These are phyloP conservation scores for Davidsoniella eucalypti DNA, from an alignment of 2,329 filamentous ascomycete species.

Conservation along the genomic window DNA sequence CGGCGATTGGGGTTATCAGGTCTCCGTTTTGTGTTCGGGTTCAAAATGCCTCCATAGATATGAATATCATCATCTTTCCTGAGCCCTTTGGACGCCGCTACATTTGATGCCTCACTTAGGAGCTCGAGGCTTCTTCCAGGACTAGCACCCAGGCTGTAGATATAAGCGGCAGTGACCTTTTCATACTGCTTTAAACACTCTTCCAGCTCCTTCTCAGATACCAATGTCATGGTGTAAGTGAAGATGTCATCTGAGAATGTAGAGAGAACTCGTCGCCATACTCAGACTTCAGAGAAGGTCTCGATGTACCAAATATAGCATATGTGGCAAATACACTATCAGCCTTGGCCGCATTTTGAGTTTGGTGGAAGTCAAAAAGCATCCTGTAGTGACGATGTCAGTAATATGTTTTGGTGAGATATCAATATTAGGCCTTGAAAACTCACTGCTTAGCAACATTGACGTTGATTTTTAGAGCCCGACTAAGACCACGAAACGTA, in stretches of 20 bases:
- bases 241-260: constrained; percentile 32
- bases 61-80: background rate
- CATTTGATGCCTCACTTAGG: constrained; percentile 2
- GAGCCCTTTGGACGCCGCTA: background rate
- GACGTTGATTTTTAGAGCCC: constrained; percentile 67
- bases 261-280: constrained; percentile 28
- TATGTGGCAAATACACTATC: constrained; percentile 84
- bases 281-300: constrained; percentile 26
- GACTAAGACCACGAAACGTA: constrained; percentile 72
- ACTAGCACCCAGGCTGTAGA: constrained; percentile 69
- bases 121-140: constrained; percentile 32
- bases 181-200: constrained; percentile 53
- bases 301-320: constrained; percentile 57
- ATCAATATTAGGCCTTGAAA: background rate
- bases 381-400: constrained; percentile 39
- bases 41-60: constrained; percentile 5
- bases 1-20: background rate
- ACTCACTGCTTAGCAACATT: constrained; percentile 77
- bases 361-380: constrained; percentile 69
- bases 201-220: constrained; percentile 55
- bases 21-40: constrained; percentile 3
- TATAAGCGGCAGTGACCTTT: constrained; percentile 60
- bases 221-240: constrained; percentile 46
- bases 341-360: constrained; percentile 58
- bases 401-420: background rate